Conservation (phyloP, 345 rosid genomes). For the Corchorus capsularis region DNA sequence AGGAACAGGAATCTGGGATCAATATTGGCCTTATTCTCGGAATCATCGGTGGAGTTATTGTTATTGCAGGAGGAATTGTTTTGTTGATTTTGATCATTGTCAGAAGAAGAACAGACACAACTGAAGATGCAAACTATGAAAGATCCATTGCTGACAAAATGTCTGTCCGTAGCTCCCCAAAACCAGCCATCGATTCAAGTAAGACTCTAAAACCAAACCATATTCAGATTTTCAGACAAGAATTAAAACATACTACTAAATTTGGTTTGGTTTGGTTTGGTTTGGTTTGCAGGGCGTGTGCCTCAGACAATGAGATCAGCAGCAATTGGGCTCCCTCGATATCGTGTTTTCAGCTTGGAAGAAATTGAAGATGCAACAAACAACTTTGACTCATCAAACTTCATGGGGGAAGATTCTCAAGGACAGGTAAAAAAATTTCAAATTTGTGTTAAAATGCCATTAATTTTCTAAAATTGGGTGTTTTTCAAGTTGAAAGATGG, state of each 20-base stretch:
- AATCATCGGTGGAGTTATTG: slow-evolving; percentile 58
- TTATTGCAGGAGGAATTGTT: slow-evolving; percentile 40
- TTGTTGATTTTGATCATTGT: slow-evolving; percentile 43
- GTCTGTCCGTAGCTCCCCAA: slow-evolving; percentile 56
- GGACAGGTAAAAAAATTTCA: slow-evolving; percentile 44
- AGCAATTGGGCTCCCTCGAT: slow-evolving; percentile 80
- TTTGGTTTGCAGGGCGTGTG: slow-evolving; percentile 57
- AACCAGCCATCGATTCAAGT: slow-evolving; percentile 61
- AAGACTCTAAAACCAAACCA: slow-evolving; percentile 27
- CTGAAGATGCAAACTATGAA: slow-evolving; percentile 34
- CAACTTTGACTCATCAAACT: slow-evolving; percentile 66
- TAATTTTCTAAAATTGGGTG: not conserved
- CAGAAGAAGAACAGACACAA: slow-evolving; percentile 51
- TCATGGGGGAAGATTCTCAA: slow-evolving; percentile 56
- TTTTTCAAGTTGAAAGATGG: not conserved
- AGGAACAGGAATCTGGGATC: slow-evolving; percentile 32
- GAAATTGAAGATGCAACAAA: slow-evolving; percentile 86
- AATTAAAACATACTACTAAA: not conserved
- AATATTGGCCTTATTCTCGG: slow-evolving; percentile 56
- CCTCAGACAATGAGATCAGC: slow-evolving; percentile 84
- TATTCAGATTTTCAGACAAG: not conserved
- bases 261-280: slow-evolving; percentile 23
- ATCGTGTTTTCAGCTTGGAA: slow-evolving; percentile 66
- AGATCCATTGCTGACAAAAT: slow-evolving; percentile 47
- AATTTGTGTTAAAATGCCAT: not conserved